Conservation (phyloP, 1,284 basidiomycete genomes). For the Flammula alnicola region DNA sequence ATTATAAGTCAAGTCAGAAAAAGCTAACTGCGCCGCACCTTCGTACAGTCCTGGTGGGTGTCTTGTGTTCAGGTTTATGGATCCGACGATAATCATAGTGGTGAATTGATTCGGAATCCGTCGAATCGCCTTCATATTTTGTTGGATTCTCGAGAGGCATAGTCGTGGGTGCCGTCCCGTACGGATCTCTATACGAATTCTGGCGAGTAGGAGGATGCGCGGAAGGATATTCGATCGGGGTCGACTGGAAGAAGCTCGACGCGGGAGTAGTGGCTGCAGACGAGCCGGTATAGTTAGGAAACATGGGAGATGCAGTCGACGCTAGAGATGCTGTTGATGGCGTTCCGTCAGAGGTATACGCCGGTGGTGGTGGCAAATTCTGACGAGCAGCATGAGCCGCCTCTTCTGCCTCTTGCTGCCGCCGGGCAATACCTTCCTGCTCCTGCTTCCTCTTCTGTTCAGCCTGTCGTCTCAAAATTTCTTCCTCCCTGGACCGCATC, state of each 20-base stretch:
- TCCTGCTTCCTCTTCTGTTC: slow-evolving; percentile 40
- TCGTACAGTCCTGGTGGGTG: slow-evolving; percentile 24
- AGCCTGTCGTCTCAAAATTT: slow-evolving; percentile 35
- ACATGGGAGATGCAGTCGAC: slow-evolving; percentile 20
- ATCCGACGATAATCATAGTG: slow-evolving; percentile 25
- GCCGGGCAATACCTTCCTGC: slow-evolving; percentile 37
- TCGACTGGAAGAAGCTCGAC: slow-evolving; percentile 13
- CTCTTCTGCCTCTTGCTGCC: slow-evolving; percentile 44
- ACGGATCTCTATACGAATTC: slow-evolving; percentile 17
- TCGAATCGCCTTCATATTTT: slow-evolving; percentile 47
- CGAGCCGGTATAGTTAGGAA: slow-evolving; percentile 17
- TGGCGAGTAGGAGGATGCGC: slow-evolving; percentile 26
- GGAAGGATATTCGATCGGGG: slow-evolving; percentile 30
- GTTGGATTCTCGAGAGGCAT: slow-evolving; percentile 48
- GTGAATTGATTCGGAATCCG: slow-evolving; percentile 45
- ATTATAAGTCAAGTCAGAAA: not conserved
- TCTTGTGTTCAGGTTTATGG: slow-evolving; percentile 27
- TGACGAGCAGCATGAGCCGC: slow-evolving; percentile 37
- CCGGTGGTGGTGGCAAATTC: slow-evolving; percentile 25
- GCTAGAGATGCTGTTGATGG: slow-evolving; percentile 14
- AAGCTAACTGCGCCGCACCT: slow-evolving; percentile 28
- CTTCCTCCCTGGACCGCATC: slow-evolving; percentile 40
- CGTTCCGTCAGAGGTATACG: slow-evolving; percentile 13
- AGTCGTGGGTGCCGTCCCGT: slow-evolving; percentile 29
- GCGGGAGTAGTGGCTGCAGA: slow-evolving; percentile 26